Conservation (phyloP, 108 stramenopile genomes). For the Fistulifera solaris region DNA sequence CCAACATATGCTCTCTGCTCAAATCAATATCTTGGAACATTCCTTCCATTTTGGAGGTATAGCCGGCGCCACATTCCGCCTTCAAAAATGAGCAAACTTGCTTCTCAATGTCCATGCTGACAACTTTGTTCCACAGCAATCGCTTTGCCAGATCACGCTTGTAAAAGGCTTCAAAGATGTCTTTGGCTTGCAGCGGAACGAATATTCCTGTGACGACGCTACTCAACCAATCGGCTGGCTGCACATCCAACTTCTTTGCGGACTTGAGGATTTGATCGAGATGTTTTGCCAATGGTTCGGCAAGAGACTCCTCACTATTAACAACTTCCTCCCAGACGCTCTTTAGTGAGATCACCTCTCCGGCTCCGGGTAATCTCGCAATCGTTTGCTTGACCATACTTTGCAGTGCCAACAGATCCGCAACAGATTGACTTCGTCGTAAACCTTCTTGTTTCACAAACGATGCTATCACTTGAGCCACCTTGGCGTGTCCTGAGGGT, state of each 20-base stretch:
- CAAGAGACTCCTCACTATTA: constrained; percentile 43
- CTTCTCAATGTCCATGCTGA: constrained; percentile 83
- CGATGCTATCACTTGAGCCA: constrained; percentile 23
- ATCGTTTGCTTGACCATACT: constrained; percentile 40
- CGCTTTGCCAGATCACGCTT: constrained; percentile 92
- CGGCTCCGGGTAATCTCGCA: constrained; percentile 44
- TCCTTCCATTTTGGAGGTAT: constrained; percentile 98
- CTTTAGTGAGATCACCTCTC: constrained; percentile 66
- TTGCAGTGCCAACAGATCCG: constrained; percentile 56
- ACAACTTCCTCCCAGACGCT: constrained; percentile 80
- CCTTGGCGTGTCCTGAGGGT: constrained; percentile 22
- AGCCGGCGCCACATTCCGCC: constrained; percentile 95
- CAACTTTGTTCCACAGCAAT: constrained; percentile 78
- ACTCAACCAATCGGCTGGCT: constrained; percentile 6
- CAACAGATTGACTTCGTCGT: constrained; percentile 17
- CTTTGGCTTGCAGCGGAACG: constrained; percentile 85
- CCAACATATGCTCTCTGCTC: constrained; percentile 78
- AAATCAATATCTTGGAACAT: constrained; percentile 99
- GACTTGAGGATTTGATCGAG: constrained; percentile 61
- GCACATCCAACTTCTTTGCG: constrained; percentile 36
- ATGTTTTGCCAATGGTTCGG: constrained; percentile 87
- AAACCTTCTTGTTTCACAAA: constrained; percentile 25
- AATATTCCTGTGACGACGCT: constrained; percentile 73
- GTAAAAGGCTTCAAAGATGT: constrained; percentile 98
- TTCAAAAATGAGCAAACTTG: constrained; percentile 89